Base-by-base conservation (phyloP, 2,329 filamentous ascomycete genomes). In the Talaromyces sp. region DNA sequence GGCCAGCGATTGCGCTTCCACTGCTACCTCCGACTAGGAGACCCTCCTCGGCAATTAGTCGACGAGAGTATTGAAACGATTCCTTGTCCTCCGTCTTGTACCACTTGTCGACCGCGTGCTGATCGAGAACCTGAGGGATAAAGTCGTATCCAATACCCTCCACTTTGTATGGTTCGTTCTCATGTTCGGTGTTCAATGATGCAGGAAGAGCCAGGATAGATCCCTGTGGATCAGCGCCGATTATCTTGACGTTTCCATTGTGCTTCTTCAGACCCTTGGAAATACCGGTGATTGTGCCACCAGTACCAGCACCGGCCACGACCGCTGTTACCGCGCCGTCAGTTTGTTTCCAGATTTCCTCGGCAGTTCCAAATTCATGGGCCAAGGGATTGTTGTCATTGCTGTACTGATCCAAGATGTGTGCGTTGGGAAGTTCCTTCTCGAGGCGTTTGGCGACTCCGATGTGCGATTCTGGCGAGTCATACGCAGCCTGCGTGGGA, bases 101-200 rank as follows among this genome's bases (percentile, higher is more conserved):
- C 95, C 95, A 99, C 72, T 89, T 90, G 75, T 97, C 91, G 32
- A 99, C 90, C 5, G 85, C 75, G 30, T 87, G 77, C 71, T 89
- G 91, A 67, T 95, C 88, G 60, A 99, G 82, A 5, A 99, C 96
- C 27, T 98, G 91, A 7, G 96, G 95, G 63, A 99, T 90, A 75
- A 99, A 99, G 75, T 99, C 95, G 75, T 99, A 99, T 22, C 95
- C 95, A 70, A 99, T 99, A 51, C 95, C 95, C 80, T 99, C 95
- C 0, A 99, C 95, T 80, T 99, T 98, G 82, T 99, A 99, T 1
- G 88, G 82, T 75, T 92, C 87, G 71, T 97, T 93, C 63, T 85
- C 84, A 72, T 88, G 85, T 65, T 91, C 88, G 55, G 91, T 82
- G 75, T 99, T 99, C 67, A 99, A 80, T 6, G 76, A 70, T 67